A percentile compares a stretch with the other conserved stretches of the same genome.
These are phyloP conservation scores for Aotearoamyces nothofagi DNA, from an alignment of 2,329 filamentous ascomycete species.

Conservation along the genomic window DNA sequence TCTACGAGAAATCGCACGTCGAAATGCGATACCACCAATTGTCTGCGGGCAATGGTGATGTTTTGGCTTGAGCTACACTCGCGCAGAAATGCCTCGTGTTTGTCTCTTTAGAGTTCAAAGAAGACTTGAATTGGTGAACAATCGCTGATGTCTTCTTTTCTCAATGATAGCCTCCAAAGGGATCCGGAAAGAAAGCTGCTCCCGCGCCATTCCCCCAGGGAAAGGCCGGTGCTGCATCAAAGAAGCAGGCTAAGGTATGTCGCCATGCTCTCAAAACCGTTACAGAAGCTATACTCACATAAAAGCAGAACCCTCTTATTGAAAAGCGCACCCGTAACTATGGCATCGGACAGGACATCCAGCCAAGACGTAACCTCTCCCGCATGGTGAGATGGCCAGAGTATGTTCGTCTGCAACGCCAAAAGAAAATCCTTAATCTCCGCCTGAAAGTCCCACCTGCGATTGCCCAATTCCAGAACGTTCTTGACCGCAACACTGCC, in stretches of 20 bases:
- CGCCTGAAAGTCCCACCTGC: constrained; percentile 97
- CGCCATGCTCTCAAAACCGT: constrained; percentile 4
- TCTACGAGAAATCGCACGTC: constrained; percentile 23
- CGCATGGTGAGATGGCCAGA: constrained; percentile 99
- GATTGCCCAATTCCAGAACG: constrained; percentile 94
- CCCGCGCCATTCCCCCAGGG: constrained; percentile 90
- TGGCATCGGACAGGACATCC: constrained; percentile 97
- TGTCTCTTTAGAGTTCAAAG: constrained; percentile 86
- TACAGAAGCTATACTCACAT: constrained; percentile 9
- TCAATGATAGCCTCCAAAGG: constrained; percentile 99
- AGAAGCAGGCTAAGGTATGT: constrained; percentile 93
- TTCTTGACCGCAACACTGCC: constrained; percentile 92
- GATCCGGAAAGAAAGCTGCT: constrained; percentile 88
- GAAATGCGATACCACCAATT: constrained; percentile 19
- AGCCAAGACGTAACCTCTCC: constrained; percentile 86
- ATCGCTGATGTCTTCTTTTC: constrained; percentile 96
- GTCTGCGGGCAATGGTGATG: constrained; percentile 29
- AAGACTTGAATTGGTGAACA: constrained; percentile 68
- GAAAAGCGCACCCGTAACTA: constrained; percentile 97
- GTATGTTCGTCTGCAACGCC: constrained; percentile 52
- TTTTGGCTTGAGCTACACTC: constrained; percentile 48
- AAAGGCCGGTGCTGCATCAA: constrained; percentile 65
- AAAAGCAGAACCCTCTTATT: constrained; percentile 82
- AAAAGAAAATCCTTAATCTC: constrained; percentile 84
- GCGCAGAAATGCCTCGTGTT: constrained; percentile 19